phyloP scores from a whole-genome alignment of 129 eudicot genomes.

The Flaveria sonorensis region DNA sequence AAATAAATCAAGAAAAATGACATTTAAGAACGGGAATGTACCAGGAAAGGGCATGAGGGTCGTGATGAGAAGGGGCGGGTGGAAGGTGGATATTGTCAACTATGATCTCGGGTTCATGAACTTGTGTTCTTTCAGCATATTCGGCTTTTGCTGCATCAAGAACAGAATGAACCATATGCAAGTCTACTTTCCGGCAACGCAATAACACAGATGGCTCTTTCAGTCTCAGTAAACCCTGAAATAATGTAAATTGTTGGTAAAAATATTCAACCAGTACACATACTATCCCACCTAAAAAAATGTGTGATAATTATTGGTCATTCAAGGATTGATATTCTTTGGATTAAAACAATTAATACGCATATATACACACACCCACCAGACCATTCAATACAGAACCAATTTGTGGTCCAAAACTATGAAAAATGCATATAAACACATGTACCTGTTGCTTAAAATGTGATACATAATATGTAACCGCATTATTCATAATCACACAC shows the following conservation, averaged over 20 bases:
- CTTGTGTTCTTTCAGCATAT: constrained; percentile 47
- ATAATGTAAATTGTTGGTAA: not conserved
- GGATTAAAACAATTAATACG: not conserved
- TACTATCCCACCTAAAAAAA: not conserved
- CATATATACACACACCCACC: not conserved
- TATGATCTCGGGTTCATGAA: constrained; percentile 46
- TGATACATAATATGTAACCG: not conserved
- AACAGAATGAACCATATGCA: constrained; percentile 40
- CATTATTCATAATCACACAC: not conserved
- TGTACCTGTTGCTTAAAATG: not conserved
- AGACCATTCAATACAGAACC: not conserved
- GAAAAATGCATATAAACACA: not conserved
- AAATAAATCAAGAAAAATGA: not conserved
- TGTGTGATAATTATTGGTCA: not conserved
- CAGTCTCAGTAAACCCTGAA: constrained; percentile 58
- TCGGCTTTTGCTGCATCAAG: constrained; percentile 48
- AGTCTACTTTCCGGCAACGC: constrained; percentile 55
- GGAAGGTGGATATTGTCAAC: constrained; percentile 56
- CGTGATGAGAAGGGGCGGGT: constrained; percentile 40
- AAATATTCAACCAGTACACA: not conserved
- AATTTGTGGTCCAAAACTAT: not conserved
- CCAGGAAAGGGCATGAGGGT: constrained; percentile 57
- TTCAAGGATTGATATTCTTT: not conserved
- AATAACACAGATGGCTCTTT: constrained; percentile 58
- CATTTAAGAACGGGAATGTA: constrained; percentile 12